Conservation (phyloP, 192 early-diverging fungal genomes). For the Coemansia sp. region DNA sequence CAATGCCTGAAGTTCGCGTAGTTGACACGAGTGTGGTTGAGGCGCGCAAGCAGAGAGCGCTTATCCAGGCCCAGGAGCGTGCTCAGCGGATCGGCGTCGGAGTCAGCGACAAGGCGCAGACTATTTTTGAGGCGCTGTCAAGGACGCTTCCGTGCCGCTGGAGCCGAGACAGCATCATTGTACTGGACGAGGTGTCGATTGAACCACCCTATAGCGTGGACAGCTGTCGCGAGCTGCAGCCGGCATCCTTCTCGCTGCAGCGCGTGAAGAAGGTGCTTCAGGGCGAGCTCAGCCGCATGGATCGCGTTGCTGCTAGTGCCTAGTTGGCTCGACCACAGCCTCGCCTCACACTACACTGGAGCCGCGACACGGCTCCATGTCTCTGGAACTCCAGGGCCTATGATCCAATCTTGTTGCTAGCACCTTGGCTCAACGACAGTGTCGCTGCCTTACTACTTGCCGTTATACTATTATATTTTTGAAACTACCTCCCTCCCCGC, state of each 20-base stretch:
- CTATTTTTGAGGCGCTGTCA: slow-evolving; percentile 79
- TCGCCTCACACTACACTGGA: not conserved
- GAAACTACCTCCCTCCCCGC: not conserved
- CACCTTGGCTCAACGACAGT: not conserved
- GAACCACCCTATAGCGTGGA: slow-evolving; percentile 74
- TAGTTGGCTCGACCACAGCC: not conserved
- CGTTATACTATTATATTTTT: not conserved
- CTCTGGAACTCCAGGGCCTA: not conserved
- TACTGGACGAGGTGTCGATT: slow-evolving; percentile 81
- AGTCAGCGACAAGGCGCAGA: slow-evolving; percentile 73
- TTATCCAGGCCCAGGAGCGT: slow-evolving; percentile 41
- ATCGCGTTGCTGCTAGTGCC: slow-evolving; percentile 9
- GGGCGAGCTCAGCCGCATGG: slow-evolving; percentile 46
- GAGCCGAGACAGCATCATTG: slow-evolving; percentile 73
- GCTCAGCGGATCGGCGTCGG: slow-evolving; percentile 71
- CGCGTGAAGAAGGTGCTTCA: slow-evolving; percentile 75
- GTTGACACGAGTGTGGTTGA: slow-evolving; percentile 19
- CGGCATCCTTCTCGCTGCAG: slow-evolving; percentile 62
- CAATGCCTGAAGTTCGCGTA: slow-evolving; percentile 10
- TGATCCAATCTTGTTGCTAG: not conserved
- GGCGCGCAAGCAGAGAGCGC: slow-evolving; percentile 36
- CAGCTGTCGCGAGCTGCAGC: slow-evolving; percentile 60
- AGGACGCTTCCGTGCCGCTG: slow-evolving; percentile 86
- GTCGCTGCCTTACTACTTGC: not conserved
- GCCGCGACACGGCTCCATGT: not conserved